phyloP scores from a whole-genome alignment of 2,329 filamentous ascomycete species.

The Aspergillus pseudoglaucus region DNA sequence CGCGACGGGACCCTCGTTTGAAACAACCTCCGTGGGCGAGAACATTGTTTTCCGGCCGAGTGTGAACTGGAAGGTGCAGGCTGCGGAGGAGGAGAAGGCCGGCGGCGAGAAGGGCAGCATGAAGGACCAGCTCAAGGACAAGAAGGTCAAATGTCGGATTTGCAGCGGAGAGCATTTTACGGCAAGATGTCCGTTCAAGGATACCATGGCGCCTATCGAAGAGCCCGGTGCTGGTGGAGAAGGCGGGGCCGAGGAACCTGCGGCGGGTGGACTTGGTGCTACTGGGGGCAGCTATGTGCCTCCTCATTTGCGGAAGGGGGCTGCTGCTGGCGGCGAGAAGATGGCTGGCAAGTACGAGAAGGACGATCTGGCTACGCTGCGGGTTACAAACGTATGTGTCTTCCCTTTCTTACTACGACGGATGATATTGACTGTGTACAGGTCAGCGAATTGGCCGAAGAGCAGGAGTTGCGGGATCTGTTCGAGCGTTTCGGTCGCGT shows the following conservation, averaged over 20 bases:
- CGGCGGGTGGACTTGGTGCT: constrained; percentile 50
- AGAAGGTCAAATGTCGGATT: constrained; percentile 99
- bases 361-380: constrained; percentile 90
- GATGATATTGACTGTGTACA: constrained; percentile 27
- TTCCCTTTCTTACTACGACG: background rate
- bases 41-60: constrained; percentile 96
- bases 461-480: constrained; percentile 90
- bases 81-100: constrained; percentile 59
- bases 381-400: constrained; percentile 87
- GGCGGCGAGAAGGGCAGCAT: constrained; percentile 54
- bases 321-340: constrained; percentile 59
- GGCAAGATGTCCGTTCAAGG: constrained; percentile 97
- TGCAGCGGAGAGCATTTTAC: constrained; percentile 99
- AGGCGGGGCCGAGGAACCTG: constrained; percentile 41
- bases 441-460: constrained; percentile 96
- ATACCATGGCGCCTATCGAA: constrained; percentile 79
- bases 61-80: constrained; percentile 88
- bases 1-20: constrained; percentile 69
- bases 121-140: constrained; percentile 76
- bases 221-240: constrained; percentile 35
- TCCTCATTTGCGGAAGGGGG: constrained; percentile 75
- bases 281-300: constrained; percentile 86
- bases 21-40: constrained; percentile 90
- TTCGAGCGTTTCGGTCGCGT: constrained; percentile 97
- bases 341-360: constrained; percentile 93